Percentiles rank a stretch among this genome's conserved stretches.
These are phyloP conservation scores for Dipsacomyces acuminosporus DNA, from an alignment of 371 early-diverging fungal genomes.

Conservation along the genomic window DNA sequence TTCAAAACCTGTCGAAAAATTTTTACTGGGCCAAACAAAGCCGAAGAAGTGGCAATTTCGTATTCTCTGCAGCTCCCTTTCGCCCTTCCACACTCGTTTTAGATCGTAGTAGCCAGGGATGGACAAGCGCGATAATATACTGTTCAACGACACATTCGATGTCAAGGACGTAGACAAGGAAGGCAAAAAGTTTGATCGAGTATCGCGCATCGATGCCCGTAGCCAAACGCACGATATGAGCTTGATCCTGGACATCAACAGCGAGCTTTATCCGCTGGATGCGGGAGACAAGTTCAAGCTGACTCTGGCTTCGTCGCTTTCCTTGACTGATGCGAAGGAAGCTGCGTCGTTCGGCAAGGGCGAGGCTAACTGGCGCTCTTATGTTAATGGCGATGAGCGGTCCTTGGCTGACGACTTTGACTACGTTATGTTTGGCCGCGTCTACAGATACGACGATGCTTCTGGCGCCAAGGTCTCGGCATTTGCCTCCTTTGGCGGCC, in stretches of 20 bases:
- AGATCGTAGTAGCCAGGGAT: no score
- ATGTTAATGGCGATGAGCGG: slow-evolving; percentile 49
- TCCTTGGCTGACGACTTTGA: slow-evolving; percentile 92
- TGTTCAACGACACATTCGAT: slow-evolving; percentile 84
- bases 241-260: slow-evolving; percentile 85
- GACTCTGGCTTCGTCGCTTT: slow-evolving; percentile 72
- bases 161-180: slow-evolving; percentile 83
- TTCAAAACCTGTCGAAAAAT: no score
- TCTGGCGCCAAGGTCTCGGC: slow-evolving; percentile 69
- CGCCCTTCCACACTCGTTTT: no score
- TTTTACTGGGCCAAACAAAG: no score
- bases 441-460: slow-evolving; percentile 88
- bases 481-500: slow-evolving; percentile 89
- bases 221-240: slow-evolving; percentile 86
- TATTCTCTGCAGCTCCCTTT: no score
- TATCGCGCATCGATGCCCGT: slow-evolving; percentile 83
- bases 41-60: no score
- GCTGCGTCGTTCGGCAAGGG: slow-evolving; percentile 46
- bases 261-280: slow-evolving; percentile 84
- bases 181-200: slow-evolving; percentile 92
- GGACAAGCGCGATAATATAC: slow-evolving; percentile 62
- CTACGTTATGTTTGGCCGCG: slow-evolving; percentile 96
- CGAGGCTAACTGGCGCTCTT: slow-evolving; percentile 47
- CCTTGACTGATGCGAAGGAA: slow-evolving; percentile 56
- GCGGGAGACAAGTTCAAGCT: slow-evolving; percentile 80